These are phyloP conservation scores for Aspergillus pseudotamarii DNA, from an alignment of 2,329 filamentous ascomycete species.

Conservation along the genomic window DNA sequence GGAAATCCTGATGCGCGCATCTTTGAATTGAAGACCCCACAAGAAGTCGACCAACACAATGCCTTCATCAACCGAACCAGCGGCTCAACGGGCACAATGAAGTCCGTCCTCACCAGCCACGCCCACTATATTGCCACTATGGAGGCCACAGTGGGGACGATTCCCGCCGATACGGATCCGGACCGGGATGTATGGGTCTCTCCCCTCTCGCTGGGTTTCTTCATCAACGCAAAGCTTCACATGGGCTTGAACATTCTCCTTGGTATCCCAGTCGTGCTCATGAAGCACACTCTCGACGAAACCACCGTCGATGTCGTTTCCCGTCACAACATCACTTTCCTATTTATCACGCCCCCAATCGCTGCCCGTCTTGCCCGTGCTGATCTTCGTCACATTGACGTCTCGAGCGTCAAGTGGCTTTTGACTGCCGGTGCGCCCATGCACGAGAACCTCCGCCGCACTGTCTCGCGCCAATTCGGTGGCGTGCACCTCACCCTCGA, in stretches of 20 bases:
- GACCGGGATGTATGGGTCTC: slow-evolving; percentile 27
- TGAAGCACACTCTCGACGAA: slow-evolving; percentile 20
- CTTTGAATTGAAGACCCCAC: slow-evolving; percentile 1
- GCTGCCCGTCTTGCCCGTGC: slow-evolving; percentile 24
- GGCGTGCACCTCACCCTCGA: slow-evolving; percentile 25
- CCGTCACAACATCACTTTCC: slow-evolving; percentile 24
- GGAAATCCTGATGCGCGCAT: not conserved
- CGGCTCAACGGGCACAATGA: slow-evolving; percentile 23
- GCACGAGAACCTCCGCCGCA: slow-evolving; percentile 23
- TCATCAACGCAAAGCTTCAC: slow-evolving; percentile 32
- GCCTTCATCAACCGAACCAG: slow-evolving; percentile 27
- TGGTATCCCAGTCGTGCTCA: slow-evolving; percentile 30
- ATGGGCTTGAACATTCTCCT: slow-evolving; percentile 30
- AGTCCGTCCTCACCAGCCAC: slow-evolving; percentile 25
- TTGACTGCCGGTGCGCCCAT: slow-evolving; percentile 29
- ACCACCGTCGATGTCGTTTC: slow-evolving; percentile 21
- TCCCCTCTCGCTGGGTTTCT: slow-evolving; percentile 27
- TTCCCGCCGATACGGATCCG: slow-evolving; percentile 26
- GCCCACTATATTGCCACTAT: slow-evolving; percentile 26
- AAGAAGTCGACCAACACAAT: slow-evolving; percentile 14
- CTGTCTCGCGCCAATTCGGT: slow-evolving; percentile 21
- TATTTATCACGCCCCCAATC: slow-evolving; percentile 28
- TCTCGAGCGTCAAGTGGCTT: slow-evolving; percentile 29
- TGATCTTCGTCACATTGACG: slow-evolving; percentile 14
- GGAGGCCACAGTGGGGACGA: slow-evolving; percentile 23